phyloP scores from a whole-genome alignment of 192 early-diverging fungal species.

The Chytriomyces confervae region DNA sequence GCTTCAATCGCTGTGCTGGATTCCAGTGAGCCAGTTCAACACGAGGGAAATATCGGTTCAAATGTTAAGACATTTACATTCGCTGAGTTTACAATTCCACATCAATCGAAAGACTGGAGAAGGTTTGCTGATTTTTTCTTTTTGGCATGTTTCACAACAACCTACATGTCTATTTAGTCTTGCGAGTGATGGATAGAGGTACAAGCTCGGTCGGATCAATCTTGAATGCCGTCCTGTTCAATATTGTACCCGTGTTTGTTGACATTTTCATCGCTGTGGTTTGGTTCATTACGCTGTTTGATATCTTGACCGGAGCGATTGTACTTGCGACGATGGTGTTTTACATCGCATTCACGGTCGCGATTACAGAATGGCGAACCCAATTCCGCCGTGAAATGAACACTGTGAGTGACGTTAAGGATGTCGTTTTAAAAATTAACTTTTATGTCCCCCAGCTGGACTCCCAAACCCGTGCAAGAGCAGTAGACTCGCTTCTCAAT shows the following conservation, averaged over 20 bases:
- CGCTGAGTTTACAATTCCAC: constrained; percentile 88
- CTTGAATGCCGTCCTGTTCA: constrained; percentile 83
- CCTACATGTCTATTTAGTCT: too few relatives aligned
- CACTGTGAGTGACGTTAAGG: too few relatives aligned
- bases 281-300: constrained; percentile 47
- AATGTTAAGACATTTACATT: constrained; percentile 92
- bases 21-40: constrained; percentile 92
- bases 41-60: constrained; percentile 86
- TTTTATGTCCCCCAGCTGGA: constrained; percentile 56
- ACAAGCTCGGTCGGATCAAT: constrained; percentile 67
- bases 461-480: constrained; percentile 74
- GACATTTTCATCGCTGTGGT: constrained; percentile 84
- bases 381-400: constrained; percentile 36
- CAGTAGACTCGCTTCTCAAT: constrained; percentile 93
- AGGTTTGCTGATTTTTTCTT: constrained; percentile 52
- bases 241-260: constrained; percentile 86
- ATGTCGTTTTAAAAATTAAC: too few relatives aligned
- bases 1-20: constrained; percentile 85
- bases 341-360: constrained; percentile 83
- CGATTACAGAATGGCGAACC: constrained; percentile 76
- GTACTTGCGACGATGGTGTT: constrained; percentile 86
- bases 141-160: too few relatives aligned
- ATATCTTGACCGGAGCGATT: constrained; percentile 80
- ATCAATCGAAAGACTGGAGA: constrained; percentile 83
- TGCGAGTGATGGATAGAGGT: constrained; percentile 88